phyloP scores from a whole-genome alignment of 1,284 basidiomycete genomes.

The Melampsora americana region DNA sequence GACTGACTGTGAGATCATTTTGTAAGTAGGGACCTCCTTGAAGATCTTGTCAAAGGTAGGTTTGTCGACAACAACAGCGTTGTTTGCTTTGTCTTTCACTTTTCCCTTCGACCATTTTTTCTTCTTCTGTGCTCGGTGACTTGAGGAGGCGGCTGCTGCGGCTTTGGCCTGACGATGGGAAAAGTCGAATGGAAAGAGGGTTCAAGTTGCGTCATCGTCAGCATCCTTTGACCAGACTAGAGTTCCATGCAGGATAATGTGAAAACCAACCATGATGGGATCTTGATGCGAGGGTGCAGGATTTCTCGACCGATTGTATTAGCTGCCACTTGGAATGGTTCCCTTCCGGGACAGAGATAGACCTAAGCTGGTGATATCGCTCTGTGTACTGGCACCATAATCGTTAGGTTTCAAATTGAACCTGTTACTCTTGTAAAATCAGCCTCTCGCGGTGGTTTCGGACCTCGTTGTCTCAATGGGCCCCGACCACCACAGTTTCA shows the following conservation, averaged over 20 bases:
- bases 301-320: neutral
- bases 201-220: neutral
- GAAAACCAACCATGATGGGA: slow-evolving; percentile 1
- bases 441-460: too few relatives aligned
- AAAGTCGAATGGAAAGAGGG: neutral
- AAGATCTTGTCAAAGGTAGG: slow-evolving; percentile 86
- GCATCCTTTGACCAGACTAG: neutral
- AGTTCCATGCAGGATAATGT: neutral
- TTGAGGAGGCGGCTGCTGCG: slow-evolving; percentile 61
- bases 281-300: neutral
- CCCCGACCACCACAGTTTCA: too few relatives aligned
- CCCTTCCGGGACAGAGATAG: neutral
- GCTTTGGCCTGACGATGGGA: slow-evolving; percentile 30
- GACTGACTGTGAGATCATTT: slow-evolving; percentile 90
- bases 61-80: slow-evolving; percentile 74
- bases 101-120: slow-evolving; percentile 99
- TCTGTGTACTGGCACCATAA: too few relatives aligned
- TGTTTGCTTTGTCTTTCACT: slow-evolving; percentile 56
- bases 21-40: slow-evolving; percentile 99
- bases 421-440: too few relatives aligned
- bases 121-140: slow-evolving; percentile 85
- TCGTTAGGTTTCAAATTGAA: too few relatives aligned
- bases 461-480: too few relatives aligned
- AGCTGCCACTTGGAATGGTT: neutral
- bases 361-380: slow-evolving; percentile 8